Conservation (phyloP, 768 basidiomycete genomes). For the Thelephora ganbajun region DNA sequence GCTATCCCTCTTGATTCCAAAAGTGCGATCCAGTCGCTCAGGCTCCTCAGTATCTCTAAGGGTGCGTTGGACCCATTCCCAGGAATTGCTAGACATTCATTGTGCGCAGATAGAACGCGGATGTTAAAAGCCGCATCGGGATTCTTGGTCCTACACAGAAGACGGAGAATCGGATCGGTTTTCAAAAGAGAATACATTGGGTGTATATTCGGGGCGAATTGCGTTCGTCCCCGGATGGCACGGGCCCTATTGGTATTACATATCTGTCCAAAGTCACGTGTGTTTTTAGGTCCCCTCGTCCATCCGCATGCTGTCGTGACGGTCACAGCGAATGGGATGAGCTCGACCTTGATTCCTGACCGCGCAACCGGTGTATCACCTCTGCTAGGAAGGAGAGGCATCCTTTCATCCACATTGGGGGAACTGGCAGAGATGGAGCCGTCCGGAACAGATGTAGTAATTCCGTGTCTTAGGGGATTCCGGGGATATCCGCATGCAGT, state of each 20-base stretch:
- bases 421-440: no score
- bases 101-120: conserved; percentile 5
- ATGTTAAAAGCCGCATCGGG: conserved; percentile 3
- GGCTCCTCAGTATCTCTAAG: conserved; percentile 35
- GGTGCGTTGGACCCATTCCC: conserved; percentile 42
- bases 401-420: no score
- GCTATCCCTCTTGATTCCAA: conserved; percentile 46
- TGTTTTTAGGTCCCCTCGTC: background rate
- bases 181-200: no score
- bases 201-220: no score
- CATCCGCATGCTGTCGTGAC: background rate
- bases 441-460: no score
- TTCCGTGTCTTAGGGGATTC: no score
- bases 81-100: conserved; percentile 20
- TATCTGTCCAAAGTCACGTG: background rate
- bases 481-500: no score
- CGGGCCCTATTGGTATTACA: no score
- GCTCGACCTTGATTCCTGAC: background rate
- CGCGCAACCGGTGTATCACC: no score
- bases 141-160: background rate
- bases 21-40: conserved; percentile 46
- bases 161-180: background rate
- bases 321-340: background rate
- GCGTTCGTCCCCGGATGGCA: no score
- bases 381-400: no score